These are phyloP conservation scores for Leccinum solheimii DNA, from an alignment of 1,284 basidiomycete species.

Conservation along the genomic window DNA sequence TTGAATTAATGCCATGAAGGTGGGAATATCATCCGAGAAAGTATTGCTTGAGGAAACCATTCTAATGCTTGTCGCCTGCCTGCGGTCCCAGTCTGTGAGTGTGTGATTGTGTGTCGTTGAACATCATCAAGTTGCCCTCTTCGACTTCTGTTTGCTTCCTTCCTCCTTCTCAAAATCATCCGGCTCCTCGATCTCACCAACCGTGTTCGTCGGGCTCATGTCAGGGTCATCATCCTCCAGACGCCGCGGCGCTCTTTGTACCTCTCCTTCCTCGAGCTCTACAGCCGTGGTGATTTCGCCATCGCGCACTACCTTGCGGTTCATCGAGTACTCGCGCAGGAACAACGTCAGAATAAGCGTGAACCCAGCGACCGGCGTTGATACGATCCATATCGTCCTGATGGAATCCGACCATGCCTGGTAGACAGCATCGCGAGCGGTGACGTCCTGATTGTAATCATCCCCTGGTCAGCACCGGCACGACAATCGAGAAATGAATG, in stretches of 20 bases:
- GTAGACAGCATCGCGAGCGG: constrained; percentile 51
- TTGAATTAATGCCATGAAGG: neutral
- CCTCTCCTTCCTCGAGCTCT: constrained; percentile 16
- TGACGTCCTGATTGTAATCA: constrained; percentile 43
- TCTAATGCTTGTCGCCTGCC: neutral
- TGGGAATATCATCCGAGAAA: neutral
- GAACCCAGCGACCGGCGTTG: constrained; percentile 59
- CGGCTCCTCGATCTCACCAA: neutral
- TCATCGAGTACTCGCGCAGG: constrained; percentile 61
- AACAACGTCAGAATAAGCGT: constrained; percentile 60
- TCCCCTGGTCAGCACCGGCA: neutral
- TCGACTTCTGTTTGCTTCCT: neutral
- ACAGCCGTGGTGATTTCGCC: constrained; percentile 31
- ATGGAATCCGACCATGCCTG: constrained; percentile 73
- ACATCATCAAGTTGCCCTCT: neutral
- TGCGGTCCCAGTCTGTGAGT: neutral
- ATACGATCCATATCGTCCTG: constrained; percentile 70
- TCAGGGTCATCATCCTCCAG: constrained; percentile 11
- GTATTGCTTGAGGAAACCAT: neutral
- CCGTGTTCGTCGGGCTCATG: constrained; percentile 1
- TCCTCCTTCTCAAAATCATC: neutral
- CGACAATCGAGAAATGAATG: constrained; percentile 1
- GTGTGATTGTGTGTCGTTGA: neutral
- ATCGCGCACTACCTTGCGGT: constrained; percentile 52
- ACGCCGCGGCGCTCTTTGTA: neutral